Evolutionary conservation across 768 basidiomycete species (phyloP), one percentile per base, ranked within the genome.

Genomic region (Ramaria rubella): DNA sequence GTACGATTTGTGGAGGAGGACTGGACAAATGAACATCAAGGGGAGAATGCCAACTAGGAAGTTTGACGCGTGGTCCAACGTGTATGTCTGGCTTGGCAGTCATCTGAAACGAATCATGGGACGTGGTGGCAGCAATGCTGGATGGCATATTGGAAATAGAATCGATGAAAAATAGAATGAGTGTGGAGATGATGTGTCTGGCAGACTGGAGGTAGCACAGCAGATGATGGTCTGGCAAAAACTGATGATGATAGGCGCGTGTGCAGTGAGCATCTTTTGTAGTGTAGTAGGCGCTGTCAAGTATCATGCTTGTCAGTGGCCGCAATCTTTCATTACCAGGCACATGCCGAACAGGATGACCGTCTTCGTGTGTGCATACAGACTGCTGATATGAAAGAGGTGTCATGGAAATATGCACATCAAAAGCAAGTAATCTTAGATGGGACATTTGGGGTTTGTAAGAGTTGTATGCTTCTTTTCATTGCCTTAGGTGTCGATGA

Each of bases 401-500:
- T 65, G 1, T 62, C 66, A 65, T 23, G 65, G 48, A 49, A 49
- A 26, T 49, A 49, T 49, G 48, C 48, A 15, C 48, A 49, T 29
- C 19, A 49, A 7, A 5, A 15, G 7, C 48, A 49, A 17, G 26
- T 49, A 8, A 15, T 49, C 17, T 31, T 49, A 7, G 48, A 66
- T 45, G 61, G 64, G 11, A 66, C 65, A 14, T 66, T 66, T 44
- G 62, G 65, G 1, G 30, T 66, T 19, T 63, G 61, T 26, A 38
- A 36, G 21, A 23, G 57, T 58, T 58, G 49, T 59, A 59, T 55
- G 49, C 66, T 72, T 4, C 63, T 73, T 2, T 62, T 62, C 11
- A 72, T 74, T 58, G 60, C 65, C 8, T 65, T 74, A 65, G 73
- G 60, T 1, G 24, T 72, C 8, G 66, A 74, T 52, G 62, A 69